Percentiles rank a stretch among this genome's conserved stretches.
Conservation (phyloP, 1,139 yeast species). For the Taphrina populina region DNA sequence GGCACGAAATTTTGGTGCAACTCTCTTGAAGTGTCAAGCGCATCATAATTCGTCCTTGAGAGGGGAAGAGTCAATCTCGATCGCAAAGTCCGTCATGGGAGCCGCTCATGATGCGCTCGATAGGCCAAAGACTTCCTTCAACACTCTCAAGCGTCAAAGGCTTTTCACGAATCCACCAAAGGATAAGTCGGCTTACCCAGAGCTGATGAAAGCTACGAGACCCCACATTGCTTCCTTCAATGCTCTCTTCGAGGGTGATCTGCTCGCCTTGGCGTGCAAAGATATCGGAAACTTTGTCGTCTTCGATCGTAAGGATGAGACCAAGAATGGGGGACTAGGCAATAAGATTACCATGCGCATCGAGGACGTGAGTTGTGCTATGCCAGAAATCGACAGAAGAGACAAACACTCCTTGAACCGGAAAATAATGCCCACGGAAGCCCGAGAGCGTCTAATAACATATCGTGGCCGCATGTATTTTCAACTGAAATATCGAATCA, state of each 20-base stretch:
- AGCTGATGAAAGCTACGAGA: conserved; percentile 79
- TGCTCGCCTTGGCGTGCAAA: conserved; percentile 76
- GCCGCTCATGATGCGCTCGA: conserved; percentile 13
- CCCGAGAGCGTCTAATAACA: conserved; percentile 77
- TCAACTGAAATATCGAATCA: conserved; percentile 79
- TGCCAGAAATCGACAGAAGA: conserved; percentile 69
- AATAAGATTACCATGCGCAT: conserved; percentile 67
- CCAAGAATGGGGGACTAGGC: conserved; percentile 57
- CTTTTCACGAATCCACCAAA: conserved; percentile 86
- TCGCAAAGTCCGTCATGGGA: conserved; percentile 5
- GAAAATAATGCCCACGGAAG: conserved; percentile 71
- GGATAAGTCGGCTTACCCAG: conserved; percentile 77
- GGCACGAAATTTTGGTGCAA: no score
- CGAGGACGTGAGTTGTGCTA: conserved; percentile 80
- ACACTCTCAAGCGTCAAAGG: conserved; percentile 56
- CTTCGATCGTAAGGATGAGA: conserved; percentile 71
- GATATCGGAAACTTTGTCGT: conserved; percentile 85
- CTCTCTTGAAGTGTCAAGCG: no score
- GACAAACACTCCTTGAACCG: conserved; percentile 82
- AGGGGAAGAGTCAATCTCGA: no score
- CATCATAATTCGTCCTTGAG: no score
- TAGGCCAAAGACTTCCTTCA: conserved; percentile 29
- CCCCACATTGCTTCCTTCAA: conserved; percentile 97
- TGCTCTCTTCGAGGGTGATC: conserved; percentile 89
- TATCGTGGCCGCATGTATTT: conserved; percentile 73